These are phyloP conservation scores for Lentinula edodes DNA, from an alignment of 768 basidiomycete species.

Conservation along the genomic window DNA sequence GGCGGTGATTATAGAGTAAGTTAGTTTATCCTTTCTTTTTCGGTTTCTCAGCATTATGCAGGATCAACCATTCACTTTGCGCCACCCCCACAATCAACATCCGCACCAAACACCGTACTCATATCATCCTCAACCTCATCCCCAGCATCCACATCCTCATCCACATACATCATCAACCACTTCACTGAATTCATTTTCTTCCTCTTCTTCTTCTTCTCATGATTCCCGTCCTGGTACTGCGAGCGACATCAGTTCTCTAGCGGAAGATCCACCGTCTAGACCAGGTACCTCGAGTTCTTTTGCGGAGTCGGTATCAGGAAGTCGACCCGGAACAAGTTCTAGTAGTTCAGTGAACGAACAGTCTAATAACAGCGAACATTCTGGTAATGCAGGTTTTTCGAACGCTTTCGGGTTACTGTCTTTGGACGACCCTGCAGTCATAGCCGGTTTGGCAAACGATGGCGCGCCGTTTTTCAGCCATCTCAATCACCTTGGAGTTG, in stretches of 20 bases:
- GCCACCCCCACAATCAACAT: not conserved
- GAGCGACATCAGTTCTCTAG: not conserved
- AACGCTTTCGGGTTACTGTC: constrained; percentile 73
- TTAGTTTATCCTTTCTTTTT: not conserved
- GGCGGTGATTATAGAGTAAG: not conserved
- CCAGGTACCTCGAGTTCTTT: not conserved
- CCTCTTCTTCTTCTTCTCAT: constrained; percentile 46
- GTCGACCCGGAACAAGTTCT: not conserved
- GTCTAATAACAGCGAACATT: constrained; percentile 11
- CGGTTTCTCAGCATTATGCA: not conserved
- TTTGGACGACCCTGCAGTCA: constrained; percentile 65
- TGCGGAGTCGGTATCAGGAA: not conserved
- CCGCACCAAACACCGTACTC: not conserved
- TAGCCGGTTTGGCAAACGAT: constrained; percentile 55
- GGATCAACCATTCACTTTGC: not conserved
- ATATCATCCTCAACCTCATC: not conserved
- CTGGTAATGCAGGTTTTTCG: constrained; percentile 39
- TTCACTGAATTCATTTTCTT: not conserved
- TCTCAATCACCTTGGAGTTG: constrained; percentile 17
- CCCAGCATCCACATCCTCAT: not conserved
- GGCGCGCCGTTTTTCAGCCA: constrained; percentile 58
- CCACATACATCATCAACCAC: constrained; percentile 23
- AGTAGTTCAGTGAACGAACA: constrained; percentile 11
- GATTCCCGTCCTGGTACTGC: constrained; percentile 20
- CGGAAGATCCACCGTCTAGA: not conserved